Percentiles rank a stretch among this genome's conserved stretches.
Evolutionary conservation across 352 stramenopile species (phyloP).

Genomic region (Pythium insidiosum): DNA sequence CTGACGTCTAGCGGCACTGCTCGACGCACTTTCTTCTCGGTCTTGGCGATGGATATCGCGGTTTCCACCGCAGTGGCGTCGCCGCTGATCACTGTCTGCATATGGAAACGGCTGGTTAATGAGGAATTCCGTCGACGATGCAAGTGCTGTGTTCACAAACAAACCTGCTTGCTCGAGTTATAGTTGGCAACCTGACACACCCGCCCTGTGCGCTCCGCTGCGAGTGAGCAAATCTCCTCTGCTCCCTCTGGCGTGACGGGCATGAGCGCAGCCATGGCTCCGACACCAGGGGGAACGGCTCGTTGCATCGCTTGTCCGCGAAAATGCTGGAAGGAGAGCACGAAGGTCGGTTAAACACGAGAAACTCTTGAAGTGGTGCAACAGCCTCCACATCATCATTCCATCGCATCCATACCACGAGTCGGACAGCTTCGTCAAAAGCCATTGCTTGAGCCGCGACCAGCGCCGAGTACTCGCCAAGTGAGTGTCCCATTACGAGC

Average conservation of each 20-base stretch:
- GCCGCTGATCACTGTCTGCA: constrained; percentile 76
- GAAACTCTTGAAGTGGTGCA: no score
- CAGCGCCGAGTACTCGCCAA: constrained; percentile 83
- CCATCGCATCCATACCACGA: constrained; percentile 67
- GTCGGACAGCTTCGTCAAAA: constrained; percentile 54
- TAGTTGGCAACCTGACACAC: constrained; percentile 84
- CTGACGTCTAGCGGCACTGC: constrained; percentile 70
- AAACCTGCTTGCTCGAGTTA: constrained; percentile 87
- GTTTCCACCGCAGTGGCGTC: constrained; percentile 31
- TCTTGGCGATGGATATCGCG: constrained; percentile 54
- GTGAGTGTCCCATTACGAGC: constrained; percentile 69
- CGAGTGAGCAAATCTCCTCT: constrained; percentile 43
- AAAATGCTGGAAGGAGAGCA: constrained; percentile 47
- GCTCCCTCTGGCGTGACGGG: constrained; percentile 36
- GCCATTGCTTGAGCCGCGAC: constrained; percentile 53
- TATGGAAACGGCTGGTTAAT: no score
- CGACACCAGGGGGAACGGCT: constrained; percentile 35
- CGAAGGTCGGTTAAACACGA: no score
- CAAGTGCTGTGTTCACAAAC: no score
- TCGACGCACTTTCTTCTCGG: constrained; percentile 57
- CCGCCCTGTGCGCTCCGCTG: constrained; percentile 17
- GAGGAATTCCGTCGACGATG: no score
- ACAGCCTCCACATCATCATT: no score
- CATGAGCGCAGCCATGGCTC: constrained; percentile 78
- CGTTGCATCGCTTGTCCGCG: constrained; percentile 66